A percentile compares a stretch with the other conserved stretches of the same genome.
phyloP scores from a whole-genome alignment of 1,284 basidiomycete species.

The Thelephora terrestris region DNA sequence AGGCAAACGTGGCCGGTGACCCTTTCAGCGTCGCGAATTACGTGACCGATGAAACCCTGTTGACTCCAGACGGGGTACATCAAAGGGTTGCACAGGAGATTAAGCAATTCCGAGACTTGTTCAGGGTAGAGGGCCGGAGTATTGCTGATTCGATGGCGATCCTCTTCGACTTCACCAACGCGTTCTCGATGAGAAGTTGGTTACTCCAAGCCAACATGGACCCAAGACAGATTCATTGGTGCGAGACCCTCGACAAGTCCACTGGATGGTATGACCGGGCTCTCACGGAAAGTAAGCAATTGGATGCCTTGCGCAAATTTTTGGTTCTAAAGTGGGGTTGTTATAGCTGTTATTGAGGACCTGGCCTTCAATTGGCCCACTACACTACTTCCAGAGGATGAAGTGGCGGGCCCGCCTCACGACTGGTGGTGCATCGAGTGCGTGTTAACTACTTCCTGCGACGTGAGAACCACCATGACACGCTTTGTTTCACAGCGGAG shows the following conservation, averaged over 20 bases:
- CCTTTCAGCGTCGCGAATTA: background rate
- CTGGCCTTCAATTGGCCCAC: too few species aligned
- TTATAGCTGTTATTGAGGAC: too few species aligned
- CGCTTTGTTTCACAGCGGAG: constrained; percentile 1
- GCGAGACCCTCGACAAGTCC: constrained; percentile 8
- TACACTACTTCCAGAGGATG: too few species aligned
- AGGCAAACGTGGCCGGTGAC: background rate
- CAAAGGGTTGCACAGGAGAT: background rate
- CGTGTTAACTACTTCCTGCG: background rate
- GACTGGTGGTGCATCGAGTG: constrained; percentile 8
- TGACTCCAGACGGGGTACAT: background rate
- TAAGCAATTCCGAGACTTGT: background rate
- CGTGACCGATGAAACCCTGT: background rate
- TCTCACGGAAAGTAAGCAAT: constrained; percentile 10
- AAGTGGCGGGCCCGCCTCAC: background rate
- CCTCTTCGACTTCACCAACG: background rate
- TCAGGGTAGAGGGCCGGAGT: background rate
- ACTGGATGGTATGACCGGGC: constrained; percentile 11
- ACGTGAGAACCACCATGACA: background rate
- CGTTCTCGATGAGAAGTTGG: background rate
- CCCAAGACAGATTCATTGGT: constrained; percentile 15
- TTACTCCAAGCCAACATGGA: constrained; percentile 1
- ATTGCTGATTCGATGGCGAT: background rate
- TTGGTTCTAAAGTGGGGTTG: too few species aligned
- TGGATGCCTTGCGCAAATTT: background rate